A percentile compares a stretch with the other conserved stretches of the same genome.
Conservation (phyloP, 768 basidiomycete genomes). For the Suillus luteus region DNA sequence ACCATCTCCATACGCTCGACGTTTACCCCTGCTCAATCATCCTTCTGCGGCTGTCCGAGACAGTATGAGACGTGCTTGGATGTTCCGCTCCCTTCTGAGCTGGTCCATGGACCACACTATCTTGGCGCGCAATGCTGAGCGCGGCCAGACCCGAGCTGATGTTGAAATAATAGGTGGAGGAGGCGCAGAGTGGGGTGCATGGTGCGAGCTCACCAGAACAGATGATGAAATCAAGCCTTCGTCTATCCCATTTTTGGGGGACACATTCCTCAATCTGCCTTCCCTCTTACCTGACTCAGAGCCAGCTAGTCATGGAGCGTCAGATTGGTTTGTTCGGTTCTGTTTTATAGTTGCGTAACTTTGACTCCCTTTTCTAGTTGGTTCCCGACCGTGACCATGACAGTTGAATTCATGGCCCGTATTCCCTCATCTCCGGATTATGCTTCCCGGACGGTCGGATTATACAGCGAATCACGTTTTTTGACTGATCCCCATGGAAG, state of each 20-base stretch:
- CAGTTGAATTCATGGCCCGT: conserved; percentile 64
- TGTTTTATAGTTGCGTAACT: neutral
- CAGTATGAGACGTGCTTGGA: conserved; percentile 34
- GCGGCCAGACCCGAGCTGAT: conserved; percentile 40
- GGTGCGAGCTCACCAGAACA: conserved; percentile 46
- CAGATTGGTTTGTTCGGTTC: conserved; percentile 18
- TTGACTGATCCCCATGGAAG: conserved; percentile 54
- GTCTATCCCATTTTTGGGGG: conserved; percentile 57
- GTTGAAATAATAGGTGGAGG: conserved; percentile 49
- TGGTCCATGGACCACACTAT: conserved; percentile 46
- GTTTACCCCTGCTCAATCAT: conserved; percentile 56
- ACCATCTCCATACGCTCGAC: conserved; percentile 59
- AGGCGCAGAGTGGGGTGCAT: conserved; percentile 59
- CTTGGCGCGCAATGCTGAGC: conserved; percentile 39
- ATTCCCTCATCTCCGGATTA: conserved; percentile 48
- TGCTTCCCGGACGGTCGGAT: conserved; percentile 54
- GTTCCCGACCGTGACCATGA: conserved; percentile 63
- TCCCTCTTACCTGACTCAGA: conserved; percentile 49
- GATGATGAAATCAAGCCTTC: conserved; percentile 50
- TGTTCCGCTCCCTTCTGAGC: conserved; percentile 36
- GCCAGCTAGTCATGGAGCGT: conserved; percentile 28
- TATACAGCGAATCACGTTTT: conserved; percentile 56
- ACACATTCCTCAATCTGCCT: conserved; percentile 51
- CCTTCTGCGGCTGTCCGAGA: conserved; percentile 42
- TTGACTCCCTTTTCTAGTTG: conserved; percentile 40